These are phyloP conservation scores for Cryphonectria naterciae DNA, from an alignment of 2,329 filamentous ascomycete genomes.

Conservation along the genomic window DNA sequence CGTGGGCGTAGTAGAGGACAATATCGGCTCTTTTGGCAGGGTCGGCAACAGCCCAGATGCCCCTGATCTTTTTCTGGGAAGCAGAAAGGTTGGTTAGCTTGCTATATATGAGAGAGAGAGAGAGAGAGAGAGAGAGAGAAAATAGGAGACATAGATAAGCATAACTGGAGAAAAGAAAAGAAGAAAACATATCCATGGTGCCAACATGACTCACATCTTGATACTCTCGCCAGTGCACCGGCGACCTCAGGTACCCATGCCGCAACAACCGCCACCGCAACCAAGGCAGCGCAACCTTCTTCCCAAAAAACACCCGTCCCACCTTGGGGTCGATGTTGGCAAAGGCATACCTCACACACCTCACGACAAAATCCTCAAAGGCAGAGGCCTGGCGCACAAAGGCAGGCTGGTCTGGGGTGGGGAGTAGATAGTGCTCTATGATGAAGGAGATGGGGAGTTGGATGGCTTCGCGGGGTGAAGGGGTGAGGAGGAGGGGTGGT, in stretches of 20 bases:
- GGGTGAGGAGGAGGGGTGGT: not conserved
- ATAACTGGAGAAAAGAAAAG: not conserved
- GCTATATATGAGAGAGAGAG: not conserved
- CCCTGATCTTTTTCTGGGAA: conserved; percentile 54
- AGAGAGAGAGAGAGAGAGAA: not conserved
- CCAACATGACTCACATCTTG: conserved; percentile 46
- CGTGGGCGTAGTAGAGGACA: conserved; percentile 82
- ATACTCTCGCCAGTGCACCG: conserved; percentile 65
- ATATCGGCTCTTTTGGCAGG: conserved; percentile 68
- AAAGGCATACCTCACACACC: conserved; percentile 80
- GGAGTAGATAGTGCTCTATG: conserved; percentile 57
- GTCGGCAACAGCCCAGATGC: conserved; percentile 72
- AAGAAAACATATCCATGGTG: not conserved
- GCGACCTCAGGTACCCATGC: conserved; percentile 67
- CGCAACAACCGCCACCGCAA: conserved; percentile 75
- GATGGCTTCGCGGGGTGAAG: conserved; percentile 48
- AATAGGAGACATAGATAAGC: not conserved
- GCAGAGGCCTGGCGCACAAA: conserved; percentile 72
- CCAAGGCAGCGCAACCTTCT: conserved; percentile 73
- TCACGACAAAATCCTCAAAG: conserved; percentile 78
- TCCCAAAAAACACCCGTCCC: conserved; percentile 78
- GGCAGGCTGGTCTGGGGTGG: conserved; percentile 51
- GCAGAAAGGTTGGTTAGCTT: not conserved
- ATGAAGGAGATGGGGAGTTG: conserved; percentile 63
- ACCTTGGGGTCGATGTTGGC: conserved; percentile 69